A percentile compares a stretch with the other conserved stretches of the same genome.
Evolutionary conservation across 306 rosid species (phyloP).

Genomic region (Gleditsia sinensis): DNA sequence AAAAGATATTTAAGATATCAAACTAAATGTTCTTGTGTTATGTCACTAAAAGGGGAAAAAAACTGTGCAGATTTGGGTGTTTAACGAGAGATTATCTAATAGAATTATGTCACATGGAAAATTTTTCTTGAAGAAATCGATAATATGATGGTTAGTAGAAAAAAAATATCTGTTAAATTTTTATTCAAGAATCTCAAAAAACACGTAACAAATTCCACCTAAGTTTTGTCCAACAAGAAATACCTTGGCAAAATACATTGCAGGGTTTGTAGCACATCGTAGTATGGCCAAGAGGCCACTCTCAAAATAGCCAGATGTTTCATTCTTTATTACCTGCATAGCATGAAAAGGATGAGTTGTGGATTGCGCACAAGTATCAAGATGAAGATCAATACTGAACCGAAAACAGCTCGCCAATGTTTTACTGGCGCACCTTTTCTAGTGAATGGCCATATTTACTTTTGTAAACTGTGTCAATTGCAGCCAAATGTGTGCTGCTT

Average conservation of each 20-base stretch:
- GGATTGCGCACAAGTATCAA: neutral
- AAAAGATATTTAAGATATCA: too few species aligned
- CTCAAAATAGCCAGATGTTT: conserved; percentile 63
- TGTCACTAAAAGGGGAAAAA: too few species aligned
- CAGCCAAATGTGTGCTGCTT: conserved; percentile 72
- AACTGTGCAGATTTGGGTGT: too few species aligned
- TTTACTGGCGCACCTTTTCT: conserved; percentile 50
- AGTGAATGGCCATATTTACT: conserved; percentile 45
- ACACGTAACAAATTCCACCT: too few species aligned
- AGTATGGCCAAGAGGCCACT: conserved; percentile 61
- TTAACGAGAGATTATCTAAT: too few species aligned
- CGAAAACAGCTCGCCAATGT: neutral
- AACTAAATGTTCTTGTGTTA: too few species aligned
- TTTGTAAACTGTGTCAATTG: conserved; percentile 54
- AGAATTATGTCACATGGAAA: too few species aligned
- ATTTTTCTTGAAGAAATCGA: too few species aligned
- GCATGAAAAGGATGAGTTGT: neutral
- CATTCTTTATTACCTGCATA: conserved; percentile 55
- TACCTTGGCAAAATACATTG: conserved; percentile 76
- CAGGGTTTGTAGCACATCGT: conserved; percentile 59
- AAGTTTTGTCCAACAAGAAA: too few species aligned
- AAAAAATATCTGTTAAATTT: too few species aligned
- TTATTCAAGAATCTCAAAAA: too few species aligned
- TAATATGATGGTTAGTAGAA: too few species aligned
- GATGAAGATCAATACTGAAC: neutral